Conservation (phyloP, 2,329 filamentous ascomycete genomes). For the Aspergillus aculeatus region DNA sequence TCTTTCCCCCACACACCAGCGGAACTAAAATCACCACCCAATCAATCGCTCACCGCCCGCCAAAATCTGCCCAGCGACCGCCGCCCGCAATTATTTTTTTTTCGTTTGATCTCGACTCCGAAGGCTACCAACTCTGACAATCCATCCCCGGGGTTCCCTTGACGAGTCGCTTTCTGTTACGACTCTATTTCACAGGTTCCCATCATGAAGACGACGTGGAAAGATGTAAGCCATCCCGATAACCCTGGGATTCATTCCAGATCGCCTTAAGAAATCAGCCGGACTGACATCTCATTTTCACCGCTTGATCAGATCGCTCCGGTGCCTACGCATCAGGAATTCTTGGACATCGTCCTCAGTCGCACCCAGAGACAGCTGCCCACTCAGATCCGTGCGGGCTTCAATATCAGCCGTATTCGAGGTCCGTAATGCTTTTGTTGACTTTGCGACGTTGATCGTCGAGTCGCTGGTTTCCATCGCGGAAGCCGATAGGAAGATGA, state of each 20-base stretch:
- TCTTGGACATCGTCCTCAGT: conserved; percentile 94
- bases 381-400: conserved; percentile 92
- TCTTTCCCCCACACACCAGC: background rate
- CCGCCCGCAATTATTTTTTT: conserved; percentile 19
- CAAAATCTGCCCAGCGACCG: conserved; percentile 21
- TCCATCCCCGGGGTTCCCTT: conserved; percentile 4
- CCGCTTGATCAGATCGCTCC: conserved; percentile 63
- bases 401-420: conserved; percentile 92
- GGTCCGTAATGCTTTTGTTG: conserved; percentile 33
- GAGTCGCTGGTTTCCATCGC: background rate
- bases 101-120: conserved; percentile 12
- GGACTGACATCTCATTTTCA: conserved; percentile 37
- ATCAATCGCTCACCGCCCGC: conserved; percentile 16
- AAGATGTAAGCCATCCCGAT: conserved; percentile 45
- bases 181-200: conserved; percentile 27
- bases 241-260: background rate
- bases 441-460: background rate
- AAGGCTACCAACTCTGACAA: conserved; percentile 7
- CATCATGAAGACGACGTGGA: conserved; percentile 61
- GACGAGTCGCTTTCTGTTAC: conserved; percentile 4
- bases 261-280: background rate
- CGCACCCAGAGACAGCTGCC: conserved; percentile 89
- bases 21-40: background rate
- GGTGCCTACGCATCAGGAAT: conserved; percentile 90
- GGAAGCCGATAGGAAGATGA: background rate